Conservation (phyloP, 441 rosid species). For the Erodium chrysanthum region DNA sequence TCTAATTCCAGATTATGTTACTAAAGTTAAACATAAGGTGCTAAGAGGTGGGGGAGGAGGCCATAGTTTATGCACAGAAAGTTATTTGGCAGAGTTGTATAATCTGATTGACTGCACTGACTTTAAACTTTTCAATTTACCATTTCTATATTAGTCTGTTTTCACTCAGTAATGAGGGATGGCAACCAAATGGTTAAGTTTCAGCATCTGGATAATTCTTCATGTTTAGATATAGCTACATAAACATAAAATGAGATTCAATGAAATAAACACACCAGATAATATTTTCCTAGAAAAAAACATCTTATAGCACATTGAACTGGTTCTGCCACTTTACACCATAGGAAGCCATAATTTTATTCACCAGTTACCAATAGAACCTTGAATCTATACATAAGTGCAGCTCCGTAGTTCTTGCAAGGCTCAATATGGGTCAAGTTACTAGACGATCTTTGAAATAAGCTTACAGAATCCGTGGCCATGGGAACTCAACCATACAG, state of each 20-base stretch:
- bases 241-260: neutral
- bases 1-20: neutral
- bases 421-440: neutral
- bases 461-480: neutral
- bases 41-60: neutral
- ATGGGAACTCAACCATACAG: neutral
- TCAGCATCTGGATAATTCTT: neutral
- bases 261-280: neutral
- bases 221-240: neutral
- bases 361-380: no score
- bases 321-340: neutral
- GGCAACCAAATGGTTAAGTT: neutral
- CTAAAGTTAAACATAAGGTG: conserved; percentile 1
- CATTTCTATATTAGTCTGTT: neutral
- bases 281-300: neutral
- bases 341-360: no score
- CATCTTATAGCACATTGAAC: neutral
- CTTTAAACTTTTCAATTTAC: neutral
- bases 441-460: no score
- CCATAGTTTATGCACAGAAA: neutral
- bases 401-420: neutral
- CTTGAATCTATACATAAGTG: neutral
- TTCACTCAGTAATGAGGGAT: neutral
- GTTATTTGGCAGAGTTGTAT: neutral
- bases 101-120: neutral